These are phyloP conservation scores for Candida patagonica DNA, from an alignment of 805 yeast genomes.

Conservation along the genomic window DNA sequence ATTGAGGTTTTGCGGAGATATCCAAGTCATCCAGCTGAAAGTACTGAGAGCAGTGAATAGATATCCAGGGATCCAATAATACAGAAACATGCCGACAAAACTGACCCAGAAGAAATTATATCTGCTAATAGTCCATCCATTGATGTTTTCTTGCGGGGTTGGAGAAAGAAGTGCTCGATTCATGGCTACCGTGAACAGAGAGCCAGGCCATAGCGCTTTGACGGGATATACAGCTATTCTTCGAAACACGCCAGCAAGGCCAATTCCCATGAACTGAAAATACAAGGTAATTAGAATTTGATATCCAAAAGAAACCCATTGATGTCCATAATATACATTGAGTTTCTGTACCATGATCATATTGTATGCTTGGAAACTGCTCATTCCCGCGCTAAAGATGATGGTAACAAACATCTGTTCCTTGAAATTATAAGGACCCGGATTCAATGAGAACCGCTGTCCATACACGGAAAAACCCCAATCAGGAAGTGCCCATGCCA, in stretches of 20 bases:
- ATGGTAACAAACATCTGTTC: conserved; percentile 57
- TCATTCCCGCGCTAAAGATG: conserved; percentile 5
- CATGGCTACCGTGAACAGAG: conserved; percentile 43
- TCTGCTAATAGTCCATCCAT: conserved; percentile 53
- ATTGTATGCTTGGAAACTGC: conserved; percentile 10
- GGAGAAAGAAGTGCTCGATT: conserved; percentile 31
- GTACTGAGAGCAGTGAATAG: conserved; percentile 48
- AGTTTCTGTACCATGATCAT: conserved; percentile 16
- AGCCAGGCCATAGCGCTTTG: conserved; percentile 40
- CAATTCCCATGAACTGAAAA: conserved; percentile 38
- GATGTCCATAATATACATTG: conserved; percentile 18
- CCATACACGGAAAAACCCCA: conserved; percentile 35
- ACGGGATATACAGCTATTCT: conserved; percentile 34
- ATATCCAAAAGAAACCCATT: conserved; percentile 25
- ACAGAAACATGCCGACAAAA: conserved; percentile 34
- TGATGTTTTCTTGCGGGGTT: background rate
- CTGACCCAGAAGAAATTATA: conserved; percentile 34
- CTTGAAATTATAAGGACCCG: conserved; percentile 54
- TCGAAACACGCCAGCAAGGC: conserved; percentile 47
- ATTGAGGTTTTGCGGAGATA: conserved; percentile 39
- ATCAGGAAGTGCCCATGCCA: conserved; percentile 36
- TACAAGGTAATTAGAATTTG: conserved; percentile 36
- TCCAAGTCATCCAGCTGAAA: conserved; percentile 57
- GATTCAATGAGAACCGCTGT: conserved; percentile 36
- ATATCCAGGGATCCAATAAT: conserved; percentile 54